Base-by-base conservation (phyloP, 2,329 filamentous ascomycete genomes). In the Mycosphaerella sp. region DNA sequence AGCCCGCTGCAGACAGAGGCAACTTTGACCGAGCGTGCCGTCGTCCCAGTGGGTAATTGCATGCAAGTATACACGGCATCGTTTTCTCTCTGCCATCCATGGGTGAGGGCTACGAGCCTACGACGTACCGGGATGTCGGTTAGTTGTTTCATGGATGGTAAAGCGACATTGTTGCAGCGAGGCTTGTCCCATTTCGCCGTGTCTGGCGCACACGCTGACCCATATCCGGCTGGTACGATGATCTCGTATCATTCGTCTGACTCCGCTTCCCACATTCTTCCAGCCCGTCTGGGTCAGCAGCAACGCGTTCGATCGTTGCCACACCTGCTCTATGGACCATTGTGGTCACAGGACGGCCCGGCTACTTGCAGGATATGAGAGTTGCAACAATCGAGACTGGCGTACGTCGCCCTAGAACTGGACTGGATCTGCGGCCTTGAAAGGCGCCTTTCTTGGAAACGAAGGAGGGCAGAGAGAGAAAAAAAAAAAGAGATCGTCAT, bases 91-190 rank as follows among this genome's bases (percentile, higher is more conserved):
- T 31, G 29, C 32, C 29, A 34, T 26, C n/a, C 21, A 21, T 21
- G 21, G 21, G 21, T 21, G 21, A 21, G 21, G 21, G 2, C 21
- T 21, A 21, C 21, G 21, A 21, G 21, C 21, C 21, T 21, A 21
- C 21, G 21, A 21, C 21, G 21, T 21, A 21, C 48, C 48, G 32
- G 48, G 48, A 51, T 51, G 10, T 17, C 48, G n/a, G 39, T 41
- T 51, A 43, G 48, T n/a, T 34, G 48, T 51, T 51, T 51, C 48
- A 51, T 34, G 26, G 36, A 38, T 45, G 48, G 32, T 12, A 51
- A 61, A 61, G 59, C 59, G 59, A 59, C 48, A 57, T 55, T 61
- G 48, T 43, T 54, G 55, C 55, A 50, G 57, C 59, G 48, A 56
- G 55, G 55, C 54, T 59, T 57, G 54, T 59, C 52, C 52, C 49